These are phyloP conservation scores for Diplodia mutila DNA, from an alignment of 2,329 filamentous ascomycete species.

Conservation along the genomic window DNA sequence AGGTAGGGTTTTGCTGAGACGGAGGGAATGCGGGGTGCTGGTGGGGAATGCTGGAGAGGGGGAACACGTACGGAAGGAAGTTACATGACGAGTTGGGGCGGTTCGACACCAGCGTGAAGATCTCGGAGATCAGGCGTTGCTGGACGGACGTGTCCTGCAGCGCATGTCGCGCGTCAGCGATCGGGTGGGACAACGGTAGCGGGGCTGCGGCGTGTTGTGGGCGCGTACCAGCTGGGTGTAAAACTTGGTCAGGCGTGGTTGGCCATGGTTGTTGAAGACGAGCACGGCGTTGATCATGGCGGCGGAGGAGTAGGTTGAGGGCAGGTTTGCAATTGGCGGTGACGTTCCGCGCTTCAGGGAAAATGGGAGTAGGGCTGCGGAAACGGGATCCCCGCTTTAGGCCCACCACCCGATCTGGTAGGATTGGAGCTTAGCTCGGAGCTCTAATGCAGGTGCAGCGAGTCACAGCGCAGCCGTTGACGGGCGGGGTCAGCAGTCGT, in stretches of 20 bases:
- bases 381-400: neutral
- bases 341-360: neutral
- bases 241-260: slow-evolving; percentile 96
- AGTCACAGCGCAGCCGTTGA: slow-evolving; percentile 10
- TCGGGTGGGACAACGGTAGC: neutral
- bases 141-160: slow-evolving; percentile 91
- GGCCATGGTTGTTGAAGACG: slow-evolving; percentile 97
- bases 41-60: slow-evolving; percentile 27
- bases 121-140: slow-evolving; percentile 94
- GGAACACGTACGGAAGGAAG: slow-evolving; percentile 71
- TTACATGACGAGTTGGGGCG: slow-evolving; percentile 93
- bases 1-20: neutral
- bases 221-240: slow-evolving; percentile 84
- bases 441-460: slow-evolving; percentile 1
- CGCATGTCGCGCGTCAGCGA: slow-evolving; percentile 19
- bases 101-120: slow-evolving; percentile 93
- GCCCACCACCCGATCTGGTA: neutral
- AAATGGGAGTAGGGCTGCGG: neutral
- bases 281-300: slow-evolving; percentile 97
- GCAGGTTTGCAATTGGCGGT: neutral
- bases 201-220: neutral
- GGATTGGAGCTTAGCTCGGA: slow-evolving; percentile 1
- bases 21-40: neutral
- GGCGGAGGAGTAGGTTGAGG: slow-evolving; percentile 14
- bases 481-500: neutral